Evolutionary conservation across 2,329 filamentous ascomycete species (phyloP).

Genomic region (Proliferodiscus dingleyae): DNA sequence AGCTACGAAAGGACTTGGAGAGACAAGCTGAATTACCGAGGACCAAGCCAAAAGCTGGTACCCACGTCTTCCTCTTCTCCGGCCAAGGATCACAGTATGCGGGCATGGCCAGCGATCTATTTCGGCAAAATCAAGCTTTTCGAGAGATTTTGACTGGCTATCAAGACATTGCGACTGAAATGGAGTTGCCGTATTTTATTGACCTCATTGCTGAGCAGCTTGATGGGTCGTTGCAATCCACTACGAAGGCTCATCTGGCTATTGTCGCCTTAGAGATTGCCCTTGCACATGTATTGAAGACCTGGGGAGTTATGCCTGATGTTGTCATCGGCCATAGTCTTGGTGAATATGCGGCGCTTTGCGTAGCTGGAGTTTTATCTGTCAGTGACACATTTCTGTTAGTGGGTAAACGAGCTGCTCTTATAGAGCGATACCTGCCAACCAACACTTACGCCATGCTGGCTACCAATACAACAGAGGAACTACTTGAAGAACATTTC

Average conservation of each 20-base stretch:
- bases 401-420: constrained; percentile 60
- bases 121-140: constrained; percentile 33
- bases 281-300: constrained; percentile 47
- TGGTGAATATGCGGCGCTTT: constrained; percentile 66
- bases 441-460: constrained; percentile 63
- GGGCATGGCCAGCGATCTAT: constrained; percentile 1
- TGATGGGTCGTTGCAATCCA: constrained; percentile 38
- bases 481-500: constrained; percentile 15
- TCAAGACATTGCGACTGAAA: neutral
- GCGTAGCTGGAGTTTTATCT: constrained; percentile 64
- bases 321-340: constrained; percentile 57
- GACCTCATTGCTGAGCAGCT: constrained; percentile 37
- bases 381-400: constrained; percentile 66
- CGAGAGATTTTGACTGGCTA: neutral
- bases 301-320: constrained; percentile 49
- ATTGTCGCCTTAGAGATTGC: constrained; percentile 49
- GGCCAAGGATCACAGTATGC: constrained; percentile 35
- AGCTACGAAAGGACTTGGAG: neutral
- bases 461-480: constrained; percentile 47
- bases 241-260: constrained; percentile 46
- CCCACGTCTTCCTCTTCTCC: constrained; percentile 29
- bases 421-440: constrained; percentile 61
- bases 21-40: neutral
- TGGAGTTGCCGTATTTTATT: constrained; percentile 5
- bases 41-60: constrained; percentile 3